These are phyloP conservation scores for Danielia reshetovae DNA, from an alignment of 805 yeast species.

Conservation along the genomic window DNA sequence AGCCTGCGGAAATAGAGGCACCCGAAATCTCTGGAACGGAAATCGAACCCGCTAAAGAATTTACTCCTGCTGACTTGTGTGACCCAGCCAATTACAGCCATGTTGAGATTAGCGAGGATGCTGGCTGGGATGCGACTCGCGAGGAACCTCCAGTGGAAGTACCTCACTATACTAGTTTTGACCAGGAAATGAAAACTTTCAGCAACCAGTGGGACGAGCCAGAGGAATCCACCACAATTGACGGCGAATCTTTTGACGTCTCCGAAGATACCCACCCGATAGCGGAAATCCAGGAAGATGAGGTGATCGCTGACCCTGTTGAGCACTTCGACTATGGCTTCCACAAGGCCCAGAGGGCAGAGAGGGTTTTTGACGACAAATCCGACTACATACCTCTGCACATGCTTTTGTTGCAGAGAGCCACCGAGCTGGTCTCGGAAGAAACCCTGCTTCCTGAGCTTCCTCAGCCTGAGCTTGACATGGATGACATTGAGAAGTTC, in stretches of 20 bases:
- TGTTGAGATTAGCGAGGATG: slow-evolving; percentile 1
- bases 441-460: neutral
- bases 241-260: neutral
- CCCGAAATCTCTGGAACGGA: neutral
- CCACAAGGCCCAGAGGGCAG: slow-evolving; percentile 20
- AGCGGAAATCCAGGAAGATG: slow-evolving; percentile 1
- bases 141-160: slow-evolving; percentile 37
- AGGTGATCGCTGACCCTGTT: neutral
- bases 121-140: slow-evolving; percentile 41
- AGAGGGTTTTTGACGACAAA: slow-evolving; percentile 27
- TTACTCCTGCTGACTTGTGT: slow-evolving; percentile 21
- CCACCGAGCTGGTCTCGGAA: slow-evolving; percentile 2
- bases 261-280: neutral
- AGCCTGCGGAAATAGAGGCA: neutral
- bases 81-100: slow-evolving; percentile 30
- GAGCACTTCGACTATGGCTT: slow-evolving; percentile 7
- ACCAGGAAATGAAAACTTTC: slow-evolving; percentile 15
- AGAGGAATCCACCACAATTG: neutral
- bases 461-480: neutral
- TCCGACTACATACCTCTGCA: slow-evolving; percentile 31
- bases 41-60: neutral
- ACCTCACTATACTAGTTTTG: slow-evolving; percentile 7
- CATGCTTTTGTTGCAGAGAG: slow-evolving; percentile 6
- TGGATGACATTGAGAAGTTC: slow-evolving; percentile 8
- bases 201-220: slow-evolving; percentile 28